Evolutionary conservation across 225 moss, liverwort and hornwort genomes (phyloP).

Genomic region (Pseudisothecium myosuroides): DNA sequence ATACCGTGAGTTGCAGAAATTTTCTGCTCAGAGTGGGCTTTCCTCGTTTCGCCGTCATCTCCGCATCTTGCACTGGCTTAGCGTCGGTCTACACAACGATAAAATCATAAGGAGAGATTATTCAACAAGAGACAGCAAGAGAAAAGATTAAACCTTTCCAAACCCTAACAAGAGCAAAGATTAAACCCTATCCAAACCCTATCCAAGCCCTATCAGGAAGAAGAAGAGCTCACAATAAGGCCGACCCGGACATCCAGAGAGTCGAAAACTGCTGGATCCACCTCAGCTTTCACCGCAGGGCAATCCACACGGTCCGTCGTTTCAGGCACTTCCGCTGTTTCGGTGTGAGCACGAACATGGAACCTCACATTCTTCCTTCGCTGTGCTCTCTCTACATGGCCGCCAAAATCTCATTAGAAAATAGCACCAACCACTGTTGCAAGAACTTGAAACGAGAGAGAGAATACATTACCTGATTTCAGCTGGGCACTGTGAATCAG

Average conservation of each 20-base stretch:
- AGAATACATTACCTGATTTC: slow-evolving; percentile 3
- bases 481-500: neutral
- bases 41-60: slow-evolving; percentile 66
- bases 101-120: neutral
- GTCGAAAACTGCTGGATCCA: slow-evolving; percentile 13
- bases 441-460: neutral
- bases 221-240: slow-evolving; percentile 41
- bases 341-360: slow-evolving; percentile 42
- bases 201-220: neutral
- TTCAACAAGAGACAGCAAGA: neutral
- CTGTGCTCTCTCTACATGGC: slow-evolving; percentile 7
- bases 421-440: neutral
- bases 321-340: slow-evolving; percentile 55
- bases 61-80: slow-evolving; percentile 50
- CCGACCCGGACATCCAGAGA: slow-evolving; percentile 65
- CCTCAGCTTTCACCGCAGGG: slow-evolving; percentile 50
- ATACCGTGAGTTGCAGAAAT: slow-evolving; percentile 20
- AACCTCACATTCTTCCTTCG: neutral
- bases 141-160: neutral
- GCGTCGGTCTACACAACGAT: slow-evolving; percentile 42
- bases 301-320: slow-evolving; percentile 52
- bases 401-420: neutral
- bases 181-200: neutral
- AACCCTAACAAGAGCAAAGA: neutral
- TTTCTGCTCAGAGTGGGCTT: slow-evolving; percentile 34